Conservation (phyloP, 805 yeast species). For the Debaryomyces castellii region DNA sequence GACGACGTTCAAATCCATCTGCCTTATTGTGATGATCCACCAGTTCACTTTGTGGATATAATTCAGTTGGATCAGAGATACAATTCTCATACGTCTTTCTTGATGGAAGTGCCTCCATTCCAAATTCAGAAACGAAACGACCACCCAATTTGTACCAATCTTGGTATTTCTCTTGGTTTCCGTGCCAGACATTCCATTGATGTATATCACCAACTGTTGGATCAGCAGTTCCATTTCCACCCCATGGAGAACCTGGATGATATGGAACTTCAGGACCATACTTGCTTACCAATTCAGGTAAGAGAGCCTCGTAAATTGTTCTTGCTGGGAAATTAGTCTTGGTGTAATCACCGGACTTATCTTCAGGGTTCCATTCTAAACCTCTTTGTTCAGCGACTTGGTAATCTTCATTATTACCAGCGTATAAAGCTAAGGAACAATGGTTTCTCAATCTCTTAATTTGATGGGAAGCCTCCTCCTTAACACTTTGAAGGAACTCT, state of each 20-base stretch:
- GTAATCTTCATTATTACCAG: conserved; percentile 51
- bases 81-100: conserved; percentile 33
- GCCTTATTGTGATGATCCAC: conserved; percentile 52
- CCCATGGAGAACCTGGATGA: conserved; percentile 52
- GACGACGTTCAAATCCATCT: conserved; percentile 45
- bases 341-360: conserved; percentile 23
- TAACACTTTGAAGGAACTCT: conserved; percentile 33
- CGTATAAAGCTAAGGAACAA: conserved; percentile 38
- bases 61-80: conserved; percentile 36
- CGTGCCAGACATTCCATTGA: conserved; percentile 62
- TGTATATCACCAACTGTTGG: conserved; percentile 49
- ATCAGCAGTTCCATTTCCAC: conserved; percentile 37
- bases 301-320: conserved; percentile 35
- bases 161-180: conserved; percentile 48
- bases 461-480: conserved; percentile 38
- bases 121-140: conserved; percentile 53
- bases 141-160: conserved; percentile 48
- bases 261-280: conserved; percentile 29
- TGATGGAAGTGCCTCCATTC: conserved; percentile 49
- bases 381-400: conserved; percentile 36
- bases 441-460: conserved; percentile 41
- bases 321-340: conserved; percentile 45
- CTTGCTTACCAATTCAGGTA: conserved; percentile 35
- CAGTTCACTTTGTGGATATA: conserved; percentile 43
- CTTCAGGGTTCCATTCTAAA: conserved; percentile 26